A percentile compares a stretch with the other conserved stretches of the same genome.
phyloP scores from a whole-genome alignment of 441 rosid species.

The Corymbia calophylla region DNA sequence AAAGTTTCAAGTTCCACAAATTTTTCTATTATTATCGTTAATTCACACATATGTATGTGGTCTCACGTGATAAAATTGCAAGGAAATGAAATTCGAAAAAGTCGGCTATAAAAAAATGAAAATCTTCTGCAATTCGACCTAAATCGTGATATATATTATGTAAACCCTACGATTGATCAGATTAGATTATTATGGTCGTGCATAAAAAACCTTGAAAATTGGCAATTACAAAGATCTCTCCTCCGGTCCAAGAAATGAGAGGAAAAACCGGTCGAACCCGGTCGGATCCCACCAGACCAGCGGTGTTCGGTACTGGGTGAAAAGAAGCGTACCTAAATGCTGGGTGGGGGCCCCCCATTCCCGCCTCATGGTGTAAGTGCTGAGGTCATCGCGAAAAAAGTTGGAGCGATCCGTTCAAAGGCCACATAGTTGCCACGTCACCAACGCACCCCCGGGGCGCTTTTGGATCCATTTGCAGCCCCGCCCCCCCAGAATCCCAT shows the following conservation, averaged over 20 bases:
- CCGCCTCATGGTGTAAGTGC: background rate
- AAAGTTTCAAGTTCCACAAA: background rate
- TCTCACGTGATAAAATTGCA: background rate
- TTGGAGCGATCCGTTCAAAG: background rate
- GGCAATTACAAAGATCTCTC: background rate
- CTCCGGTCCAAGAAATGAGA: background rate
- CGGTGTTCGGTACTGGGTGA: background rate
- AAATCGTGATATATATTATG: background rate
- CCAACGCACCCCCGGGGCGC: background rate
- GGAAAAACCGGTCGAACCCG: background rate
- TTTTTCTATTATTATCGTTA: background rate
- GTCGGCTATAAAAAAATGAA: background rate
- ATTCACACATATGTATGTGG: background rate
- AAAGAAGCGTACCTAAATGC: background rate
- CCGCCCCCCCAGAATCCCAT: background rate
- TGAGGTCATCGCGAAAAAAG: background rate
- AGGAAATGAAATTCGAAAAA: background rate
- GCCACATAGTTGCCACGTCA: background rate
- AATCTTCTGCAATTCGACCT: background rate
- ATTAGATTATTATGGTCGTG: too few species aligned
- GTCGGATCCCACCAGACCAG: background rate
- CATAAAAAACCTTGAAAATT: background rate
- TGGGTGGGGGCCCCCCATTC: background rate
- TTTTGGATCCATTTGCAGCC: background rate
- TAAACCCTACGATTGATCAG: background rate